Evolutionary conservation across 2,329 filamentous ascomycete species (phyloP), one percentile per base, ranked within the genome.

Genomic region (Paecilomyces formosus): DNA sequence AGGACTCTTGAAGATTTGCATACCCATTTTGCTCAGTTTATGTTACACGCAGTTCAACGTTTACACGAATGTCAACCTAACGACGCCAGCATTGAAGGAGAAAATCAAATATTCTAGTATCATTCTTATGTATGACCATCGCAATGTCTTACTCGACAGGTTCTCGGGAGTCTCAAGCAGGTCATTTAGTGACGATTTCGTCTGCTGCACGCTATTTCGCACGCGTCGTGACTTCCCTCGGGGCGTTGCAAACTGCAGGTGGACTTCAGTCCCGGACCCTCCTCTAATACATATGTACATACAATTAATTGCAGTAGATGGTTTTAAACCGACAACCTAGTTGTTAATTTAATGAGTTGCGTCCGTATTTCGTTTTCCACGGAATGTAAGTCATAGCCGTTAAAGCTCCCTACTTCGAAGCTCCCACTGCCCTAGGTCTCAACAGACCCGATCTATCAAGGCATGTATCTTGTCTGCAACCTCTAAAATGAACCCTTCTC

Each of bases 401-500:
- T 30, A 4, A 30, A 30, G 8, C 8, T 8, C 28, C n/a, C n/a
- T n/a, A n/a, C n/a, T n/a, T n/a, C n/a, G n/a, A n/a, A n/a, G n/a
- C n/a, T n/a, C n/a, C n/a, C n/a, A n/a, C n/a, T n/a, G n/a, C n/a
- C n/a, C n/a, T n/a, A n/a, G n/a, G n/a, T n/a, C n/a, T n/a, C 24
- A 26, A 26, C 24, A 26, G 6, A 26, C 50, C 52, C 56, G 33
- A 3, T 28, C 21, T 11, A 59, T 28, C 31, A 26, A 35, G 7
- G 15, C 22, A 21, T 54, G 58, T 13, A 59, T 59, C 21, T 55
- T 59, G 24, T 59, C 33, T 11, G 58, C 55, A 30, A 57, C 26
- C 33, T 57, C 30, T 9, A 59, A 39, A 53, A 59, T 57, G 13
- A 59, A 52, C 1, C 58, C 58, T 30, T 59, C 58, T 30, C 33